A percentile compares a stretch with the other conserved stretches of the same genome.
Conservation (phyloP, 164 flowering plant species). For the Macadamia integrifolia region DNA sequence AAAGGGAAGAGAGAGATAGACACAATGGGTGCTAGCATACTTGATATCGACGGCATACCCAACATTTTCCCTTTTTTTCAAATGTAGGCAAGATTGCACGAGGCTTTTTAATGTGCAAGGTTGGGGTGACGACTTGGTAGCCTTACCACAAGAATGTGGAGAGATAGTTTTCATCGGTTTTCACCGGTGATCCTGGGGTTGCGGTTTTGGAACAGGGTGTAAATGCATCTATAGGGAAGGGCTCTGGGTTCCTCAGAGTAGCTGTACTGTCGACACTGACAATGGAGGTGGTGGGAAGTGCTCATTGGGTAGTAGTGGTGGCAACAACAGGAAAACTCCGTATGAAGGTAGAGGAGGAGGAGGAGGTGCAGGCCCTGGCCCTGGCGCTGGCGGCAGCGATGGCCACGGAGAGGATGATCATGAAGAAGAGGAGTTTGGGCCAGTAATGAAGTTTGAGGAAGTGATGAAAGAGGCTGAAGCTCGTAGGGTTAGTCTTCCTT, state of each 20-base stretch:
- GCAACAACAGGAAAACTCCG: slow-evolving; percentile 35
- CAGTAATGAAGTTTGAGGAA: slow-evolving; percentile 55
- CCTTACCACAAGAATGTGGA: too few relatives aligned
- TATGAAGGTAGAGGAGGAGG: slow-evolving; percentile 21
- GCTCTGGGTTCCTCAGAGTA: slow-evolving; percentile 1
- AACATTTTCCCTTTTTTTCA: too few relatives aligned
- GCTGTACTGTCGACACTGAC: slow-evolving; percentile 9
- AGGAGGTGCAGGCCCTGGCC: too few relatives aligned
- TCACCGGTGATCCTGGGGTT: slow-evolving; percentile 1
- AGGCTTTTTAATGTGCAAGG: too few relatives aligned
- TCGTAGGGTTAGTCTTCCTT: slow-evolving; percentile 53
- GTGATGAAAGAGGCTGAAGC: slow-evolving; percentile 52
- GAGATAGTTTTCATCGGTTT: too few relatives aligned
- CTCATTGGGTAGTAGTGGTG: slow-evolving; percentile 24
- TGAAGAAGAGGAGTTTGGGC: slow-evolving; percentile 74
- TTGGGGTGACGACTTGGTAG: too few relatives aligned
- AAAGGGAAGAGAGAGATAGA: too few relatives aligned
- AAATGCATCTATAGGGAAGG: slow-evolving; percentile 1
- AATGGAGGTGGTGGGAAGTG: slow-evolving; percentile 16
- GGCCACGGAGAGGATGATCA: slow-evolving; percentile 34
- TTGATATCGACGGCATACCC: too few relatives aligned
- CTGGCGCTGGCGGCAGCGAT: slow-evolving; percentile 33
- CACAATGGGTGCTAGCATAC: too few relatives aligned
- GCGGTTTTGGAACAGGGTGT: slow-evolving; percentile 1
- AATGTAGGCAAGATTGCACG: too few relatives aligned